Evolutionary conservation across 2,329 filamentous ascomycete species (phyloP).

Genomic region (Scytalidium sp.): DNA sequence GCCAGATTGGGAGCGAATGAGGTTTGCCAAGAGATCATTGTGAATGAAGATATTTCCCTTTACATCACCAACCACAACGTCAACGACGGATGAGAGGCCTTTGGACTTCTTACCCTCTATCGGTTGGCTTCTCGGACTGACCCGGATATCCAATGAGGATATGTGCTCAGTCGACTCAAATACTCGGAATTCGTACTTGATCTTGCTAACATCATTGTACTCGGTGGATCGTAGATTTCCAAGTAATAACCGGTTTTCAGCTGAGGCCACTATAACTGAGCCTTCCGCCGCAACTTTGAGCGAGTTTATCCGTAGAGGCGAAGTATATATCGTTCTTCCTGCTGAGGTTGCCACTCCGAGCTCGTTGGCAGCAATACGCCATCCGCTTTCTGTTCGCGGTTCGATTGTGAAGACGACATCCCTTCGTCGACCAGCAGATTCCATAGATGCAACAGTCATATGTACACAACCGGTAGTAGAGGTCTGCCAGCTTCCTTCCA

Average conservation of each 20-base stretch:
- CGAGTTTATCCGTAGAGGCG: slow-evolving; percentile 37
- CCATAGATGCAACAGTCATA: slow-evolving; percentile 32
- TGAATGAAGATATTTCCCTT: slow-evolving; percentile 81
- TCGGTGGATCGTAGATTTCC: slow-evolving; percentile 44
- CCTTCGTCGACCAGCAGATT: slow-evolving; percentile 25
- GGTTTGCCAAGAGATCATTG: slow-evolving; percentile 64
- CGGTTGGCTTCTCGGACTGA: slow-evolving; percentile 23
- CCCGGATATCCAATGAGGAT: slow-evolving; percentile 63
- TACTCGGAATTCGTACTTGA: slow-evolving; percentile 54
- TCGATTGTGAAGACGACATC: slow-evolving; percentile 33
- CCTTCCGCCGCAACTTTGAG: slow-evolving; percentile 53
- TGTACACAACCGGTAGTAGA: slow-evolving; percentile 29
- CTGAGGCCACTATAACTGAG: slow-evolving; percentile 54
- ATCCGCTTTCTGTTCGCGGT: slow-evolving; percentile 24
- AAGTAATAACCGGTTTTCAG: slow-evolving; percentile 54
- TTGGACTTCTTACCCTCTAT: slow-evolving; percentile 25
- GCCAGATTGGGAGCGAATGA: slow-evolving; percentile 41
- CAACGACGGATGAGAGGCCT: slow-evolving; percentile 44
- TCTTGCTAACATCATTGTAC: slow-evolving; percentile 34
- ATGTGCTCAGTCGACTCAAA: slow-evolving; percentile 62
- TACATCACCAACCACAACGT: slow-evolving; percentile 74
- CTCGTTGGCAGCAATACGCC: slow-evolving; percentile 30
- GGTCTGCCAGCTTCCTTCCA: slow-evolving; percentile 36
- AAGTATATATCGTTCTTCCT: slow-evolving; percentile 37
- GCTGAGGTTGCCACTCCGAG: slow-evolving; percentile 22